Evolutionary conservation across 1,284 basidiomycete species (phyloP).

Genomic region (Rhodofomes roseus): DNA sequence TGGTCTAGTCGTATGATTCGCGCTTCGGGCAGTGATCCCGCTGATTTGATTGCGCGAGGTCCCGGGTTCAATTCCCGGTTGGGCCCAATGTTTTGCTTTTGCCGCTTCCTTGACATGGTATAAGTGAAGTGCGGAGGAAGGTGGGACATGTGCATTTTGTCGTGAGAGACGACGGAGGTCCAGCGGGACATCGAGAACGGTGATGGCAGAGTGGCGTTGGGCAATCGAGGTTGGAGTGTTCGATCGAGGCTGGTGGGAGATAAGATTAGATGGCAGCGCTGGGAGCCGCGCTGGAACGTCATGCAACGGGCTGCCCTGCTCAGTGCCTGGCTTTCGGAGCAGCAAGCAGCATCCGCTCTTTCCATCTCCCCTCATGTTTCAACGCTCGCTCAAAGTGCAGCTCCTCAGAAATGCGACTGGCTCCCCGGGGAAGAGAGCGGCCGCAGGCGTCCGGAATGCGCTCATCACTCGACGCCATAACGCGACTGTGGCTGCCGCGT

Average conservation of each 20-base stretch:
- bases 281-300: not conserved
- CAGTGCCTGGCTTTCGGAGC: not conserved
- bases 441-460: not conserved
- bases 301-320: not conserved
- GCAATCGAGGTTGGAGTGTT: not conserved
- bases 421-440: not conserved
- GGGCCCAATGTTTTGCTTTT: conserved; percentile 34
- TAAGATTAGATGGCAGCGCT: not conserved
- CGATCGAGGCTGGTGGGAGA: not conserved
- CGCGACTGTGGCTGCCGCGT: not conserved
- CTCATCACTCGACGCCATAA: not conserved
- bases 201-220: not conserved
- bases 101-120: no score
- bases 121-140: no score
- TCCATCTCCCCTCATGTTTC: not conserved
- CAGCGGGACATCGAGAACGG: no score
- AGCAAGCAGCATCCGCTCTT: not conserved
- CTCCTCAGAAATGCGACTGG: not conserved
- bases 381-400: not conserved
- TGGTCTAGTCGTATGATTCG: conserved; percentile 3
- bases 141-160: no score
- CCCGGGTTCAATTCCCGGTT: conserved; percentile 46
- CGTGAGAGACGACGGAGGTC: no score
- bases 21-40: not conserved
- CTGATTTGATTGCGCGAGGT: conserved; percentile 26